Base-by-base conservation (phyloP, 352 stramenopile genomes). In the Chrysophaeum taylorii region DNA sequence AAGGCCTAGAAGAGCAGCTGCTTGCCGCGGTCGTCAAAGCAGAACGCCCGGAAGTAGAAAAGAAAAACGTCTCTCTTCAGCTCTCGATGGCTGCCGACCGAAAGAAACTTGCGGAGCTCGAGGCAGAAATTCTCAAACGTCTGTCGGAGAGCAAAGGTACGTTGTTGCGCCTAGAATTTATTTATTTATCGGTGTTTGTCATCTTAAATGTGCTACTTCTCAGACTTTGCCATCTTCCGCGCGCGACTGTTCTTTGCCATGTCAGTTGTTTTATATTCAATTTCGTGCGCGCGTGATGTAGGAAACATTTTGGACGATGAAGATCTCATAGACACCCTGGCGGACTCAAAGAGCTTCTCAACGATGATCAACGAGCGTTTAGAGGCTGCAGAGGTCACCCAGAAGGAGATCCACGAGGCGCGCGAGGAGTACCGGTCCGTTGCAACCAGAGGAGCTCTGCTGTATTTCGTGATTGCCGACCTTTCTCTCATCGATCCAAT, bases 391-490 rank as follows among this genome's bases (percentile, higher is more conserved):
- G 89, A 97, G 70, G 88, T 96, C 67, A 98, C 91, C 0, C 90
- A 97, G 72, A 92, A 92, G 71, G 93, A 97, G 74, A 98, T 98
- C 67, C 89, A 98, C 48, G 76, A 81, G 7, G 89, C 92, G 0
- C 89, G 92, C 18, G 93, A 96, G 82, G 93, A 87, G 0, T 98
- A 97, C 74, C 80, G 87, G 0, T 81, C 88, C 18, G 92, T 96
- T 12, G 89, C 92, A 0, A 78, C 94, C 38, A 87, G 91, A 25
- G 94, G 91, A 15, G 94, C 90, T 12, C 92, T 95, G 21, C 77
- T 96, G 0, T 98, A 97, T 70, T 98, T 98, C 74, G 91, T 97
- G 18, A 73, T 98, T 21, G 94, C 95, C 62, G 92, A 97, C 72
- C 89, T 98, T 82, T 88, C 87, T 14, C 88, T 81, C 38, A 89